phyloP scores from a whole-genome alignment of 23 red algal genomes.

The Cyanidium caldarium region DNA sequence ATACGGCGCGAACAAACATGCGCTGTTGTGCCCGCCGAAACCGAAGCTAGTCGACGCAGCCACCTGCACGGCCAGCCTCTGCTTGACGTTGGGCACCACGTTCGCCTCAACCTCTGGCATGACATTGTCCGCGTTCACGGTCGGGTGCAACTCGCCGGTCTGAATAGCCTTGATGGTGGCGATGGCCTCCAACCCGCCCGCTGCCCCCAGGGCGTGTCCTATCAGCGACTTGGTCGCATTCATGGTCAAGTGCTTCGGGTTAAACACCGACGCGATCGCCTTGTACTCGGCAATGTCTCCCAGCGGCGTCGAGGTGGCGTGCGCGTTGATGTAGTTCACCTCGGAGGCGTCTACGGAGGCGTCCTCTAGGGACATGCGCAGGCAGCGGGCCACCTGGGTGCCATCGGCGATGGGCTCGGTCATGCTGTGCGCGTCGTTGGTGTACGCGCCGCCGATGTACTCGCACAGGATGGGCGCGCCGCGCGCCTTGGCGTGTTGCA shows the following conservation, averaged over 20 bases:
- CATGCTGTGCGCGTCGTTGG: conserved; percentile 84
- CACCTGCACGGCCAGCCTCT: conserved; percentile 52
- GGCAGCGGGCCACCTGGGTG: conserved; percentile 43
- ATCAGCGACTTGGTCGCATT: conserved; percentile 98
- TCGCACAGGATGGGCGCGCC: conserved; percentile 83
- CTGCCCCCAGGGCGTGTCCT: conserved; percentile 83
- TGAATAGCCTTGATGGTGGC: conserved; percentile 90
- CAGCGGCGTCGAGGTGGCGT: conserved; percentile 85
- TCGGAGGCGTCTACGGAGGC: conserved; percentile 34
- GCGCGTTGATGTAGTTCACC: conserved; percentile 96
- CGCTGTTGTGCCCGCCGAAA: conserved; percentile 96
- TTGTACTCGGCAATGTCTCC: conserved; percentile 94
- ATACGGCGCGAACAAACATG: conserved; percentile 43
- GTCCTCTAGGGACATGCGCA: conserved; percentile 45
- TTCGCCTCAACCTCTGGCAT: conserved; percentile 75
- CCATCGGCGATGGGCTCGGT: conserved; percentile 88
- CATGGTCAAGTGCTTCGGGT: conserved; percentile 68
- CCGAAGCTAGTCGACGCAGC: conserved; percentile 87
- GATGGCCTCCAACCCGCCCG: conserved; percentile 77
- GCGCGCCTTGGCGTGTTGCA: conserved; percentile 73
- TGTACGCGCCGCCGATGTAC: conserved; percentile 82
- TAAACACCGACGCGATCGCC: conserved; percentile 55
- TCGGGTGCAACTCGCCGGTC: conserved; percentile 84
- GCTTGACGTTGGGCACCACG: conserved; percentile 67
- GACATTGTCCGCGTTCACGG: conserved; percentile 46